phyloP scores from a whole-genome alignment of 2,329 filamentous ascomycete species.

The Epichloe gansuensis region DNA sequence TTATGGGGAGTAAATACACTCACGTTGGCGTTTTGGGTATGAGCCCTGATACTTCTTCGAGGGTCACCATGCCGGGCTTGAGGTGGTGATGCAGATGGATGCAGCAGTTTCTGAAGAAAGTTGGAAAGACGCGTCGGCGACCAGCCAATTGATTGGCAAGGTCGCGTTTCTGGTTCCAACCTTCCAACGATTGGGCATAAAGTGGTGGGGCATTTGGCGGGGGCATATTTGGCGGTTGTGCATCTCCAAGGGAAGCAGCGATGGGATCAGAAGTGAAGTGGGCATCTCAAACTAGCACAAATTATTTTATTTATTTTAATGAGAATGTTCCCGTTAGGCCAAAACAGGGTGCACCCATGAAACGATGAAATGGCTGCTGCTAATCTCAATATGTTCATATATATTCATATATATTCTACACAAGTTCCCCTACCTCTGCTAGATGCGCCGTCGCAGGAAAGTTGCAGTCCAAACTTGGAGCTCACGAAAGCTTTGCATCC shows the following conservation, averaged over 20 bases:
- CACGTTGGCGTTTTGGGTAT: conserved; percentile 23
- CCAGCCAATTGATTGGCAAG: background rate
- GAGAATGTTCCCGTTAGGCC: too few relatives aligned
- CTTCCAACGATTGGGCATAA: background rate
- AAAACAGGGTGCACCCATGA: too few relatives aligned
- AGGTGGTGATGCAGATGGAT: background rate
- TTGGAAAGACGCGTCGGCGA: background rate
- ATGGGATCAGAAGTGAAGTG: too few relatives aligned
- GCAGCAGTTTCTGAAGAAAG: background rate
- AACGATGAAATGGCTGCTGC: background rate
- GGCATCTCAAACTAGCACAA: too few relatives aligned
- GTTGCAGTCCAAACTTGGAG: background rate
- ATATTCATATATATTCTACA: background rate
- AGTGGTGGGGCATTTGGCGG: background rate
- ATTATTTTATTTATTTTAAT: too few relatives aligned
- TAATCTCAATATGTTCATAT: background rate
- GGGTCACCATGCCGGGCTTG: conserved; percentile 19
- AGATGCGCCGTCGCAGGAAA: background rate
- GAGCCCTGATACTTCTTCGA: conserved; percentile 21
- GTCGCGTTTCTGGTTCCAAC: background rate
- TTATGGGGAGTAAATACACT: conserved; percentile 5
- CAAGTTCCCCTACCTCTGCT: background rate
- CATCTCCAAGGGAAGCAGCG: too few relatives aligned
- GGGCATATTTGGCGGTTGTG: too few relatives aligned
- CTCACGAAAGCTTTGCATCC: background rate